phyloP scores from a whole-genome alignment of 108 stramenopile genomes.

The Stephanodiscus triporus region DNA sequence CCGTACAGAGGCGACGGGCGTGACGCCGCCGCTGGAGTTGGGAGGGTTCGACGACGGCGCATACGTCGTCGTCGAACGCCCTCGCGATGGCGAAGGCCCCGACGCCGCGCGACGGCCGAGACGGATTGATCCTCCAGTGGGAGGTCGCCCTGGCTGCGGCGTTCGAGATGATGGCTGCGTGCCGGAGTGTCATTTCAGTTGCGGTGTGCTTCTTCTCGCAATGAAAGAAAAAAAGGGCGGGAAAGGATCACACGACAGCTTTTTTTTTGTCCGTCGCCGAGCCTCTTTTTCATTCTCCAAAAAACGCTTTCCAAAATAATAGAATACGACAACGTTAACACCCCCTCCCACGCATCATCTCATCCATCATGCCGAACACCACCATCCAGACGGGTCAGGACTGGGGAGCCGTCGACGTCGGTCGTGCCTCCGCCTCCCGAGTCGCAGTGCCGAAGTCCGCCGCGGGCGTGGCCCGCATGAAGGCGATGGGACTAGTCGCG shows the following conservation, averaged over 20 bases:
- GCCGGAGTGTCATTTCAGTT: background rate
- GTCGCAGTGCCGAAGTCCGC: constrained; percentile 61
- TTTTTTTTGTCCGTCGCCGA: background rate
- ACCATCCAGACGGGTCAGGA: constrained; percentile 72
- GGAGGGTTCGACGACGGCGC: no score
- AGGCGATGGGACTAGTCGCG: constrained; percentile 64
- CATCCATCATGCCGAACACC: constrained; percentile 50
- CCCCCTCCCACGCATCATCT: background rate
- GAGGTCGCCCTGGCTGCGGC: no score
- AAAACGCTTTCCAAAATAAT: background rate
- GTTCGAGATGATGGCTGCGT: background rate
- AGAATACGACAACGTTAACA: background rate
- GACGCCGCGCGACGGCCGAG: no score
- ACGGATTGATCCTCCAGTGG: no score
- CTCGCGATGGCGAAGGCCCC: background rate
- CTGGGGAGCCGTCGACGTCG: constrained; percentile 85
- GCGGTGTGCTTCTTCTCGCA: background rate
- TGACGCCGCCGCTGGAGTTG: no score
- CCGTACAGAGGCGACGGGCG: no score
- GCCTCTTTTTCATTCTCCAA: background rate
- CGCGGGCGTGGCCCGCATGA: constrained; percentile 51
- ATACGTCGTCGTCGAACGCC: no score
- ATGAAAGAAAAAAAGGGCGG: no score
- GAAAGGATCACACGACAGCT: no score
- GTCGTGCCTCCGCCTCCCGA: constrained; percentile 47